Conservation (phyloP, 1,284 basidiomycete genomes). For the Cutaneotrichosporon dermatis region DNA sequence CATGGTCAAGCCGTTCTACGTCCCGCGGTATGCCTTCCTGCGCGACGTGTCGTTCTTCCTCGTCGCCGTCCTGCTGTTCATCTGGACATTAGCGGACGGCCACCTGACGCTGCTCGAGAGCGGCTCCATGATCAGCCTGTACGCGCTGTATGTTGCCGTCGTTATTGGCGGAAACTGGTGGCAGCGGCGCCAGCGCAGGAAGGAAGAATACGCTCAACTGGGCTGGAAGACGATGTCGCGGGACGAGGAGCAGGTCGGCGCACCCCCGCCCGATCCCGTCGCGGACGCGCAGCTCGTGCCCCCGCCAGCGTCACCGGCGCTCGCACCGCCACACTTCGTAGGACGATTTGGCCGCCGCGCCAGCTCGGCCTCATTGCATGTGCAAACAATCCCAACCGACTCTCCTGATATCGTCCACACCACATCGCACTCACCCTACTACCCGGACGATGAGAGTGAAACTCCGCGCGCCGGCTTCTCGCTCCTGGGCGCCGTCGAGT, state of each 20-base stretch:
- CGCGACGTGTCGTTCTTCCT: slow-evolving; percentile 94
- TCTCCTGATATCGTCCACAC: background rate
- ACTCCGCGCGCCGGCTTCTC: slow-evolving; percentile 21
- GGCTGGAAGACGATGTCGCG: slow-evolving; percentile 12
- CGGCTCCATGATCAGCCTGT: slow-evolving; percentile 66
- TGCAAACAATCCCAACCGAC: background rate
- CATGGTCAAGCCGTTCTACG: slow-evolving; percentile 86
- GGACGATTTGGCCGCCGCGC: slow-evolving; percentile 1
- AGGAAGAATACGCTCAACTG: slow-evolving; percentile 40
- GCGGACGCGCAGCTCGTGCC: slow-evolving; percentile 9
- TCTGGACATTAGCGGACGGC: slow-evolving; percentile 75
- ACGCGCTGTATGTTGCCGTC: slow-evolving; percentile 69
- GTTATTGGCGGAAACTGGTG: slow-evolving; percentile 79
- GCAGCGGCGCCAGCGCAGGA: slow-evolving; percentile 48
- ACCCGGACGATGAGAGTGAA: slow-evolving; percentile 19
- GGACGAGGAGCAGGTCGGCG: slow-evolving; percentile 4
- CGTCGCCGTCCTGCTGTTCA: slow-evolving; percentile 65
- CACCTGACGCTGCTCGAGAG: slow-evolving; percentile 71
- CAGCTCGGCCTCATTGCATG: background rate
- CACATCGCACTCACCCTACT: background rate
- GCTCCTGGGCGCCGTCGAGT: slow-evolving; percentile 22
- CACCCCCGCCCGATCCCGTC: background rate
- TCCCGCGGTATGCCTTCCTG: slow-evolving; percentile 73
- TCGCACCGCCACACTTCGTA: background rate
- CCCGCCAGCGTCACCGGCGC: background rate